Evolutionary conservation across 306 rosid species (phyloP).

Genomic region (Carpinus fangiana): DNA sequence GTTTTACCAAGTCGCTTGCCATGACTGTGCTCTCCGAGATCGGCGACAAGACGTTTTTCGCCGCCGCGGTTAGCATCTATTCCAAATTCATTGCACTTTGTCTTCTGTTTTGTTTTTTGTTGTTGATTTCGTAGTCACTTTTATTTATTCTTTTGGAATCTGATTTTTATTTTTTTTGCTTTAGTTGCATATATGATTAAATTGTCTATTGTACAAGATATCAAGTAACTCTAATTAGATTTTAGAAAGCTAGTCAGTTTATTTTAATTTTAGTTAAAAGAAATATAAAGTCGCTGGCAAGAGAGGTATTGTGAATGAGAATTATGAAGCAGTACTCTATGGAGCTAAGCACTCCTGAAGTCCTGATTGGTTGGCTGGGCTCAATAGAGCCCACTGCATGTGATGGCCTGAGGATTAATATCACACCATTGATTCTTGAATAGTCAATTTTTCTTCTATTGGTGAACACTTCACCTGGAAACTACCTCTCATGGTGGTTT

Average conservation of each 20-base stretch:
- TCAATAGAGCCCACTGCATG: not conserved
- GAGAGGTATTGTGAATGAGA: not conserved
- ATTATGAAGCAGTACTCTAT: not conserved
- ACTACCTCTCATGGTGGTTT: not conserved
- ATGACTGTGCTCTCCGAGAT: conserved; percentile 97
- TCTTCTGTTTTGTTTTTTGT: too few relatives aligned
- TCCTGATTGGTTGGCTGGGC: not conserved
- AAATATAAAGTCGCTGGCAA: not conserved
- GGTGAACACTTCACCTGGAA: not conserved
- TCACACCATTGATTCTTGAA: not conserved
- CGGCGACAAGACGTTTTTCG: conserved; percentile 97
- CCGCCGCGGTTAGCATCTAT: conserved; percentile 79
- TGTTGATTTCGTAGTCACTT: not conserved
- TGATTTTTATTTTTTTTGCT: not conserved
- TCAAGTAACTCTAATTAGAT: not conserved
- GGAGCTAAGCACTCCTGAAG: not conserved
- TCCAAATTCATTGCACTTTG: not conserved
- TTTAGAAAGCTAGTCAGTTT: not conserved
- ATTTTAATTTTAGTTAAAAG: not conserved
- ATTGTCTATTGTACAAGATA: not conserved
- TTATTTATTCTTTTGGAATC: not conserved
- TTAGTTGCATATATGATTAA: too few relatives aligned
- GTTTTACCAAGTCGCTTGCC: conserved; percentile 89
- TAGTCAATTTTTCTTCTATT: not conserved
- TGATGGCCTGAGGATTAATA: not conserved